Base-by-base conservation (phyloP, 192 early-diverging fungal genomes). In the Haplosporangium gracile region DNA sequence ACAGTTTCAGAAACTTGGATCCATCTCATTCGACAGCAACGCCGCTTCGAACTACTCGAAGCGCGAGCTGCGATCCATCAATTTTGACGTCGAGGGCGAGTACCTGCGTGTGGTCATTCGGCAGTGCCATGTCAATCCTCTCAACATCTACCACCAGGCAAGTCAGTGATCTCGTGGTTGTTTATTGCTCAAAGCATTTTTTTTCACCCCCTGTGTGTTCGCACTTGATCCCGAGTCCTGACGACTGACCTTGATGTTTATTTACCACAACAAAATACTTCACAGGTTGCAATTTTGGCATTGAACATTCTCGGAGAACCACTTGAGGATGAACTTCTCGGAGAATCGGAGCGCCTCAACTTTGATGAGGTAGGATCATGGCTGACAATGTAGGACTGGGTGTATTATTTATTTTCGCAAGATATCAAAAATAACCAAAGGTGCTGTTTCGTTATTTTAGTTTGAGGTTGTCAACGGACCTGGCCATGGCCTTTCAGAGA, bases 71-170 rank as follows among this genome's bases (percentile, higher is more conserved):
- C 94, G 94, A 81, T 94, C 95, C 0, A 92, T 97, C 60, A 93
- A 94, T 68, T 81, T 97, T 51, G 92, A 95, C 68, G 91, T 90
- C 36, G 88, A 92, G 42, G 92, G 93, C 53, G 92, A 95, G 75
- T 94, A 90, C 74, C 80, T 97, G 42, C 91, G 95, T 72, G 81
- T 97, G 10, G 91, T 95, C 2, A 83, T 94, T 47, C 91, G 94
- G 76, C 89, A 93, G 49, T 96, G 94, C 85, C 89, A 95, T 81
- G 88, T 92, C 78, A 97, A 97, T 82, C 82, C 80, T 38, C 72
- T 96, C 26, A 96, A 96, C 83, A 90, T 93, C 26, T 94, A 94
- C 78, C 95, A 96, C 79, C 95, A 96, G 88, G 95, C 94, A 87
- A 16, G 29, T 65, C 60, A 26, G 9, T n/a, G 47, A 47, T 70